A percentile compares a stretch with the other conserved stretches of the same genome.
Evolutionary conservation across 768 basidiomycete species (phyloP).

Genomic region (Gelatoporia subvermispora): DNA sequence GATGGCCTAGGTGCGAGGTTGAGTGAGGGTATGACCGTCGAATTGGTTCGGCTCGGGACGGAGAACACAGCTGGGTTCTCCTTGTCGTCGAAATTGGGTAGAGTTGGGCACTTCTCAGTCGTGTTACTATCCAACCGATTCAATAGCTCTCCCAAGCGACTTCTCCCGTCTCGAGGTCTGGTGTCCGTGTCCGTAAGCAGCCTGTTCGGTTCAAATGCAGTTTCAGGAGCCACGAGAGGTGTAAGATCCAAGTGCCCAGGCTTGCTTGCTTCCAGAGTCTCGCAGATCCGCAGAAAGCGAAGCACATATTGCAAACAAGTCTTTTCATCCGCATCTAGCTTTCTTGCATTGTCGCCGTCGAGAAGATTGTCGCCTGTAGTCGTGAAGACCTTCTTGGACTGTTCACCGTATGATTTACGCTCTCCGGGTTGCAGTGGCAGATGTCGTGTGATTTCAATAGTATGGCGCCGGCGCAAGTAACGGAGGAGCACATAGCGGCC

Average conservation of each 20-base stretch:
- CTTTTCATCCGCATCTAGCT: slow-evolving; percentile 9
- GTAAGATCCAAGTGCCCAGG: background rate
- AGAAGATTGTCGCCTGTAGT: slow-evolving; percentile 1
- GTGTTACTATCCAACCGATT: background rate
- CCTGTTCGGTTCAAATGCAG: background rate
- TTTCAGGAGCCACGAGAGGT: background rate
- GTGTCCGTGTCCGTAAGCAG: background rate
- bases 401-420: slow-evolving; percentile 10
- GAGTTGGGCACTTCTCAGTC: background rate
- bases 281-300: slow-evolving; percentile 16
- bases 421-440: background rate
- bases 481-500: slow-evolving; percentile 10
- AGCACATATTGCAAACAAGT: slow-evolving; percentile 8
- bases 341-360: background rate
- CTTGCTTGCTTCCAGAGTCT: slow-evolving; percentile 11
- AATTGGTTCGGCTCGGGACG: background rate
- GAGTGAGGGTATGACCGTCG: slow-evolving; percentile 3
- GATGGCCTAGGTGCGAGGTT: slow-evolving; percentile 5
- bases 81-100: background rate
- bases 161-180: background rate
- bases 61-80: background rate
- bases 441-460: slow-evolving; percentile 20
- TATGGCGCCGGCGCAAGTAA: slow-evolving; percentile 5
- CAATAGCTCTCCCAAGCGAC: background rate
- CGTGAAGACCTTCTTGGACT: slow-evolving; percentile 21